These are phyloP conservation scores for Apiospora hydei DNA, from an alignment of 2,329 filamentous ascomycete genomes.

Conservation along the genomic window DNA sequence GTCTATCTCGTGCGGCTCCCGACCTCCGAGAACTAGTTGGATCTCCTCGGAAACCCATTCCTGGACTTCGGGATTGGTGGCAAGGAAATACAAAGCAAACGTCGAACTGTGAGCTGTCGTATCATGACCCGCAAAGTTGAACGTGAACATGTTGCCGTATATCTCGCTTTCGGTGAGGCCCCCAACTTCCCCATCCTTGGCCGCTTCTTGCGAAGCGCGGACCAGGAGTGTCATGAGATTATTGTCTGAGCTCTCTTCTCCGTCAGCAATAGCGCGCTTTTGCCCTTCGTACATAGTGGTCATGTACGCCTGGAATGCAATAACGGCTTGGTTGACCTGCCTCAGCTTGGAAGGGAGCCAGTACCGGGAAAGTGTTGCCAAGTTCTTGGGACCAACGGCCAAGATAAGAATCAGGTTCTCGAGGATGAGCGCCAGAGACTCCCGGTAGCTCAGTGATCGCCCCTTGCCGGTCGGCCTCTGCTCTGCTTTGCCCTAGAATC, in stretches of 20 bases:
- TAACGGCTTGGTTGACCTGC: slow-evolving; percentile 34
- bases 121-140: slow-evolving; percentile 60
- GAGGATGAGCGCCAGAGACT: slow-evolving; percentile 38
- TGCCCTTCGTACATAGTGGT: slow-evolving; percentile 41
- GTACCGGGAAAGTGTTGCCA: slow-evolving; percentile 31
- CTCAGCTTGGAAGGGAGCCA: slow-evolving; percentile 34
- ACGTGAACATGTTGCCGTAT: slow-evolving; percentile 56
- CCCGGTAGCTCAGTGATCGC: slow-evolving; percentile 35
- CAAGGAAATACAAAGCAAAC: slow-evolving; percentile 52
- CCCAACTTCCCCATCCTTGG: slow-evolving; percentile 30
- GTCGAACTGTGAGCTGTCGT: slow-evolving; percentile 55
- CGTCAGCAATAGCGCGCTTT: slow-evolving; percentile 33
- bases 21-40: slow-evolving; percentile 32
- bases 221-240: slow-evolving; percentile 34
- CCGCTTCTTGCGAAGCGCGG: slow-evolving; percentile 37
- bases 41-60: slow-evolving; percentile 54
- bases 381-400: slow-evolving; percentile 33
- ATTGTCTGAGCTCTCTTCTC: slow-evolving; percentile 19
- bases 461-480: slow-evolving; percentile 27
- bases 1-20: slow-evolving; percentile 39
- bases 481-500: slow-evolving; percentile 40
- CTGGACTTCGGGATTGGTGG: slow-evolving; percentile 52
- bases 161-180: slow-evolving; percentile 50
- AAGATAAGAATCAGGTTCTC: slow-evolving; percentile 43
- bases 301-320: slow-evolving; percentile 40